Evolutionary conservation across 371 early-diverging fungal species (phyloP).

Genomic region (Entomophthora muscae): DNA sequence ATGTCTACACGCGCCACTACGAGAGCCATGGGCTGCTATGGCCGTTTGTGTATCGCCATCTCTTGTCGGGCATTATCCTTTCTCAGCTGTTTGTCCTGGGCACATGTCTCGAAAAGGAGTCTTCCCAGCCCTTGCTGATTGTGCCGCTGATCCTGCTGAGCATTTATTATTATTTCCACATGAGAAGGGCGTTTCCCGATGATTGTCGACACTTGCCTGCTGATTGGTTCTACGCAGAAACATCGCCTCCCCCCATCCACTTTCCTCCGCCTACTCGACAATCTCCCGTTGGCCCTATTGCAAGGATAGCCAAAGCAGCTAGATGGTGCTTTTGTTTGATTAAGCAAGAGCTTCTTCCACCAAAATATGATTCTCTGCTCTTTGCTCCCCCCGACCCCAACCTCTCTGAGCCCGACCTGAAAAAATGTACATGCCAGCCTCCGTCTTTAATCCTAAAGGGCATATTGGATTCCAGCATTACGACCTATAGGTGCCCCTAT

Average conservation of each 20-base stretch:
- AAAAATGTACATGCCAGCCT: constrained; percentile 42
- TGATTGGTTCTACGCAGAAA: constrained; percentile 9
- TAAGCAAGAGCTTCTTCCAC: neutral
- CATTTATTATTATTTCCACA: constrained; percentile 23
- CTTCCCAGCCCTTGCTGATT: constrained; percentile 22
- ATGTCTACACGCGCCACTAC: constrained; percentile 64
- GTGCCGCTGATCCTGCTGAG: constrained; percentile 31
- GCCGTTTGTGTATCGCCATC: constrained; percentile 57
- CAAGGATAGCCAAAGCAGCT: neutral
- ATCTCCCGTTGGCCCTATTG: neutral
- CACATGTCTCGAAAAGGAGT: constrained; percentile 33
- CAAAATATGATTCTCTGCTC: neutral
- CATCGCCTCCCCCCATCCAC: neutral
- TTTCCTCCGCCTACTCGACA: neutral
- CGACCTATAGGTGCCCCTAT: constrained; percentile 49
- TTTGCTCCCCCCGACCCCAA: neutral
- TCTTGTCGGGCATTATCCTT: constrained; percentile 52
- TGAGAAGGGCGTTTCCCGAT: constrained; percentile 26
- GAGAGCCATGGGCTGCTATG: constrained; percentile 62
- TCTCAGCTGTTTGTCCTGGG: constrained; percentile 78
- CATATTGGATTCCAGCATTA: constrained; percentile 54
- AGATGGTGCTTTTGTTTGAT: neutral
- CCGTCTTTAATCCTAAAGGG: constrained; percentile 56
- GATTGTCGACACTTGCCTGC: constrained; percentile 25
- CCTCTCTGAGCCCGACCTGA: constrained; percentile 23